Conservation (phyloP, 768 basidiomycete genomes). For the Tremella yokohamensis region DNA sequence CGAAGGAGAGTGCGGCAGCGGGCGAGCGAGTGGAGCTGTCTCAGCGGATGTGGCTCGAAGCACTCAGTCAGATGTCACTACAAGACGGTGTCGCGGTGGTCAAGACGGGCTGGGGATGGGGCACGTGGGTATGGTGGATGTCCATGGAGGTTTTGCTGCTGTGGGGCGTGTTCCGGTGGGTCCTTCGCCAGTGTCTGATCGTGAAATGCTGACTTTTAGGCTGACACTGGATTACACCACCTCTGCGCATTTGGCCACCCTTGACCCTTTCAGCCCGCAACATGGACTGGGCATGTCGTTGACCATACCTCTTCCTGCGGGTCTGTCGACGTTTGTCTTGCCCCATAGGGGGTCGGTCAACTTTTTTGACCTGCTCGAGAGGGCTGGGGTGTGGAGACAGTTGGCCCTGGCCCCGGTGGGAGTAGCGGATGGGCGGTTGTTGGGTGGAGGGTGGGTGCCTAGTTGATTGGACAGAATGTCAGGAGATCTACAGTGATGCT, state of each 20-base stretch:
- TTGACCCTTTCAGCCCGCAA: slow-evolving; percentile 24
- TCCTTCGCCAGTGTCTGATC: neutral
- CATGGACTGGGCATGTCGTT: slow-evolving; percentile 6
- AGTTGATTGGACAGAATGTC: slow-evolving; percentile 5
- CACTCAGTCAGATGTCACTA: slow-evolving; percentile 11
- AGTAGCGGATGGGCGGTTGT: slow-evolving; percentile 3
- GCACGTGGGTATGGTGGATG: slow-evolving; percentile 39
- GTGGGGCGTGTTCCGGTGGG: slow-evolving; percentile 44
- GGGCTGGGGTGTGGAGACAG: slow-evolving; percentile 21
- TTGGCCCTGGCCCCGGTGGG: slow-evolving; percentile 11
- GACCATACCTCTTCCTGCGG: slow-evolving; percentile 20
- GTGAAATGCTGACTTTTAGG: slow-evolving; percentile 11
- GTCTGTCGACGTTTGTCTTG: slow-evolving; percentile 21
- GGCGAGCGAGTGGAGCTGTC: slow-evolving; percentile 19
- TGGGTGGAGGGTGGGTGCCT: slow-evolving; percentile 19
- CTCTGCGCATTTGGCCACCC: slow-evolving; percentile 19
- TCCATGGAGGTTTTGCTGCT: slow-evolving; percentile 32
- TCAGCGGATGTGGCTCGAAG: slow-evolving; percentile 32
- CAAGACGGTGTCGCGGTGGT: slow-evolving; percentile 8
- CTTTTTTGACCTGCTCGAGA: slow-evolving; percentile 41
- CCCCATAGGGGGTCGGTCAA: slow-evolving; percentile 28
- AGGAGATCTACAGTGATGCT: no score
- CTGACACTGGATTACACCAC: slow-evolving; percentile 41
- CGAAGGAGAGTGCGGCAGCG: slow-evolving; percentile 9
- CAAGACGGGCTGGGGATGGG: slow-evolving; percentile 28